These are phyloP conservation scores for Quercus alba DNA, from an alignment of 306 rosid species.

Conservation along the genomic window DNA sequence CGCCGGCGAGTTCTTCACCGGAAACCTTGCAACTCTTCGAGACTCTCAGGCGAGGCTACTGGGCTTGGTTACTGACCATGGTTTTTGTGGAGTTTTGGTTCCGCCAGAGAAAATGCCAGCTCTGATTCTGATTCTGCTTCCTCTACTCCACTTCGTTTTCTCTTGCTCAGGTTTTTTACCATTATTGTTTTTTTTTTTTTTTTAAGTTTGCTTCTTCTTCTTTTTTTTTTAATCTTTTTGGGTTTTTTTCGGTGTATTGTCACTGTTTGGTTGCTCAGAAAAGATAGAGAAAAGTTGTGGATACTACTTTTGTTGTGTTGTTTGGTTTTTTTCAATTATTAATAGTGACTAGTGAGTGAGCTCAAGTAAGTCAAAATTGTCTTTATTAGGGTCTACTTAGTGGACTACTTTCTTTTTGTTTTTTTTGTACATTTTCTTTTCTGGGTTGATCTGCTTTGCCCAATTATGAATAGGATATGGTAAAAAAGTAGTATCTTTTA, in stretches of 20 bases:
- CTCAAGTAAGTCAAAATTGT: background rate
- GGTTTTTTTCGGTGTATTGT: background rate
- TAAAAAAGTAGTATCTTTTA: background rate
- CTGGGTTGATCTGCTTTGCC: background rate
- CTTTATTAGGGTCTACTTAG: background rate
- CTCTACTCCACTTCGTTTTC: conserved; percentile 36
- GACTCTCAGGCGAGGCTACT: conserved; percentile 13
- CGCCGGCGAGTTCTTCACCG: conserved; percentile 27
- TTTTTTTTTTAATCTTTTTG: background rate
- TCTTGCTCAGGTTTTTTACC: conserved; percentile 54
- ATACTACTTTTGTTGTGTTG: background rate
- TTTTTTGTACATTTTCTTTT: background rate
- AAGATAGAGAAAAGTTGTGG: background rate
- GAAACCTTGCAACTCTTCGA: conserved; percentile 11
- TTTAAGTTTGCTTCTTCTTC: too few species aligned
- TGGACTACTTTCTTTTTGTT: background rate
- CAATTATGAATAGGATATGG: background rate
- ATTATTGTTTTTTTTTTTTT: too few species aligned
- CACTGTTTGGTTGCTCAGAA: conserved; percentile 1
- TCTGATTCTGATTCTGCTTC: conserved; percentile 32
- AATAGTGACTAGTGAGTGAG: too few species aligned
- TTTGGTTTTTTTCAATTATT: background rate
- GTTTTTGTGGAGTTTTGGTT: conserved; percentile 28
- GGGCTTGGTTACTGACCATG: conserved; percentile 38
- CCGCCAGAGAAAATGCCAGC: conserved; percentile 58